Conservation (phyloP, 345 rosid genomes). For the Microthlaspi erraticum region DNA sequence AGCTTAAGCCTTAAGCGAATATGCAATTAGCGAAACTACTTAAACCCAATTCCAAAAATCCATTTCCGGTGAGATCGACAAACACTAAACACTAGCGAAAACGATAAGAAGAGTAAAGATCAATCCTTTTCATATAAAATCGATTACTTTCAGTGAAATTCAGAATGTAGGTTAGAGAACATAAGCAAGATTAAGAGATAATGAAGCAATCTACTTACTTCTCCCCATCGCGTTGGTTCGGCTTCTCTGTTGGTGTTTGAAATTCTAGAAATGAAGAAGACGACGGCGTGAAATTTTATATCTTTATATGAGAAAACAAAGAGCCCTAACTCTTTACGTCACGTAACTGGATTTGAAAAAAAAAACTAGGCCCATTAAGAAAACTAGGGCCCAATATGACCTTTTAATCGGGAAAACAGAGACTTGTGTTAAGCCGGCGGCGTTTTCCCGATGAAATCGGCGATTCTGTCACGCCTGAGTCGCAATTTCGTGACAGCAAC, state of each 20-base stretch:
- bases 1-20: neutral
- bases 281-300: neutral
- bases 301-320: neutral
- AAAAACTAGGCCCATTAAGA: neutral
- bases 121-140: neutral
- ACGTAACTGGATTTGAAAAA: neutral
- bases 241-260: neutral
- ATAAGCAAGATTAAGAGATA: neutral
- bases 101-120: neutral
- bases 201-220: constrained; percentile 16
- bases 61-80: neutral
- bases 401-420: neutral
- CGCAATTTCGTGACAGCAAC: constrained; percentile 25
- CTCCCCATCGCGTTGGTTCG: constrained; percentile 21
- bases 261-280: constrained; percentile 5
- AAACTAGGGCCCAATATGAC: neutral
- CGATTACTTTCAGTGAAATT: neutral
- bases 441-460: constrained; percentile 42
- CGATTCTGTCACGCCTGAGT: constrained; percentile 36
- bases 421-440: neutral
- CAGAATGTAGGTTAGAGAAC: neutral
- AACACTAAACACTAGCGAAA: neutral
- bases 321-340: constrained; percentile 5
- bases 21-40: too few relatives aligned
- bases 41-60: neutral